A percentile compares a stretch with the other conserved stretches of the same genome.
phyloP scores from a whole-genome alignment of 805 yeast genomes.

The Kodamaea restingae region DNA sequence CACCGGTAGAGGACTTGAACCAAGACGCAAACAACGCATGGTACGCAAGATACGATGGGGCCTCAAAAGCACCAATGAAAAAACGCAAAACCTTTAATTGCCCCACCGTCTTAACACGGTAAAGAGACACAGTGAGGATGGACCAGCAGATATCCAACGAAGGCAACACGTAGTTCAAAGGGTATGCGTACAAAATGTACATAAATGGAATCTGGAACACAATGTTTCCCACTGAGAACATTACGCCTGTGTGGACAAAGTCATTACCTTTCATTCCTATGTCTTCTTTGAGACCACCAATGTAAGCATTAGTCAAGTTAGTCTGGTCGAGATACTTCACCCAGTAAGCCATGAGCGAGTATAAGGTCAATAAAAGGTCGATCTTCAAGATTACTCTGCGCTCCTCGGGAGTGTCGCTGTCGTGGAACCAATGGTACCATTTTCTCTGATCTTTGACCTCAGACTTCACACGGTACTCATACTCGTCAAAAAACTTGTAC shows the following conservation, averaged over 20 bases:
- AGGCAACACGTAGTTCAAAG: slow-evolving; percentile 52
- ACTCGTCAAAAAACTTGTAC: slow-evolving; percentile 53
- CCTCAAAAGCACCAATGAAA: slow-evolving; percentile 65
- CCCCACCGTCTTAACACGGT: slow-evolving; percentile 44
- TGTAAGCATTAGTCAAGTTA: slow-evolving; percentile 63
- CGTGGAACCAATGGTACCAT: slow-evolving; percentile 57
- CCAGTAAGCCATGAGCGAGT: slow-evolving; percentile 50
- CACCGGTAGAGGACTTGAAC: slow-evolving; percentile 30
- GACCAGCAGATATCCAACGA: slow-evolving; percentile 65
- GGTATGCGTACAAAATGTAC: slow-evolving; percentile 51
- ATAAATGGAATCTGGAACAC: slow-evolving; percentile 62
- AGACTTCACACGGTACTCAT: slow-evolving; percentile 49
- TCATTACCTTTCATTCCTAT: slow-evolving; percentile 60
- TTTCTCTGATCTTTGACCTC: slow-evolving; percentile 28
- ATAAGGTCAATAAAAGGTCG: slow-evolving; percentile 30
- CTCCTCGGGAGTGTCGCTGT: slow-evolving; percentile 41
- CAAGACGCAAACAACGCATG: slow-evolving; percentile 34
- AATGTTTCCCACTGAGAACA: slow-evolving; percentile 56
- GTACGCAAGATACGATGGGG: slow-evolving; percentile 44
- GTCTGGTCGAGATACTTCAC: slow-evolving; percentile 60
- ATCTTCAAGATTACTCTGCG: slow-evolving; percentile 27
- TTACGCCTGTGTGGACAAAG: slow-evolving; percentile 53
- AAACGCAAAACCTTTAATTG: slow-evolving; percentile 62
- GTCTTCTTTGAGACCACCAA: slow-evolving; percentile 57
- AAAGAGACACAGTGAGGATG: slow-evolving; percentile 55